phyloP scores from a whole-genome alignment of 805 yeast species.

The Candida ficus region DNA sequence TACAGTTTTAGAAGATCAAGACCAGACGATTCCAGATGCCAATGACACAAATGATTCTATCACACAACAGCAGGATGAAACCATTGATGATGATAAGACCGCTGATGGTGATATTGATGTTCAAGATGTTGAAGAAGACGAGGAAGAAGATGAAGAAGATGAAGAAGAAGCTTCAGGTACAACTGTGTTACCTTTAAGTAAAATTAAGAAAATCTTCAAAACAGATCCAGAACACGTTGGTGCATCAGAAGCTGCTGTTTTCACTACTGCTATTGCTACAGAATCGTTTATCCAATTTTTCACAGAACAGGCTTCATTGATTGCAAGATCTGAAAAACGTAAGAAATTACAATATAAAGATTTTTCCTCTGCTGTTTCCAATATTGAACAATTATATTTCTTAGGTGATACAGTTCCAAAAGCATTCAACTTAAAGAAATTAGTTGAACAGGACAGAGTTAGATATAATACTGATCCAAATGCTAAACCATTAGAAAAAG shows the following conservation, averaged over 20 bases:
- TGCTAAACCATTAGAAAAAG: conserved; percentile 29
- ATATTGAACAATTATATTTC: conserved; percentile 57
- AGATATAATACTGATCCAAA: conserved; percentile 15
- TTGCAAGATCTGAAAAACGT: conserved; percentile 60
- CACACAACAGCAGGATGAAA: conserved; percentile 9
- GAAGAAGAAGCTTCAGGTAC: conserved; percentile 28
- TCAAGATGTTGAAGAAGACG: conserved; percentile 2
- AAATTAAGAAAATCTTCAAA: conserved; percentile 67
- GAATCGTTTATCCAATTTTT: conserved; percentile 67
- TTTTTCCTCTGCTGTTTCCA: conserved; percentile 56
- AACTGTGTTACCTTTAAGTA: conserved; percentile 53
- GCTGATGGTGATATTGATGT: conserved; percentile 2
- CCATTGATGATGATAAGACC: conserved; percentile 4
- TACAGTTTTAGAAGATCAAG: conserved; percentile 15
- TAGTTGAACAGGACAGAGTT: conserved; percentile 40
- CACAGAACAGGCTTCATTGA: conserved; percentile 63
- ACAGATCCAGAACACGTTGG: conserved; percentile 69
- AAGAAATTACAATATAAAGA: conserved; percentile 69
- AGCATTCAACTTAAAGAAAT: conserved; percentile 44
- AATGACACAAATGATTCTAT: conserved; percentile 8
- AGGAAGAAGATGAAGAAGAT: conserved; percentile 8
- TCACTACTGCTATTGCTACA: conserved; percentile 70
- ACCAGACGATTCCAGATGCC: conserved; percentile 9
- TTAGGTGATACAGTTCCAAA: conserved; percentile 65
- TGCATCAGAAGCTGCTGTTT: conserved; percentile 68